Evolutionary conservation across 2,329 filamentous ascomycete species (phyloP).

Genomic region (Phialophora macrospora): DNA sequence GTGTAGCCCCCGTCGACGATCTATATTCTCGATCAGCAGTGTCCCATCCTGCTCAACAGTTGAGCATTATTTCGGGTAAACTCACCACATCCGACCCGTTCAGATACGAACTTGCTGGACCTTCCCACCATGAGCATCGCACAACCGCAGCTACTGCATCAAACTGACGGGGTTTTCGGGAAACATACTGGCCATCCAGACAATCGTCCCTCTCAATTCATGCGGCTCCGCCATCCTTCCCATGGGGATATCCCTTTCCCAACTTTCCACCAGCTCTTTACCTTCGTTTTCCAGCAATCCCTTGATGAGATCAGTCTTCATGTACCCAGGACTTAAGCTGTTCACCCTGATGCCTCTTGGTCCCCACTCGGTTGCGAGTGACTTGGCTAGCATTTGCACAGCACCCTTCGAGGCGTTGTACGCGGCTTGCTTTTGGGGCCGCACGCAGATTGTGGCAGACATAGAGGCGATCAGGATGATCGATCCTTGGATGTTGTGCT

Average conservation of each 20-base stretch:
- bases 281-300: conserved; percentile 45
- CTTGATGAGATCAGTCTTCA: conserved; percentile 44
- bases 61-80: not conserved
- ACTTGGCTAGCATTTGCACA: conserved; percentile 38
- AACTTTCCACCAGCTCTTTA: conserved; percentile 45
- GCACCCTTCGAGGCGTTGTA: conserved; percentile 45
- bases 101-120: conserved; percentile 20
- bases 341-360: conserved; percentile 48
- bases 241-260: conserved; percentile 45
- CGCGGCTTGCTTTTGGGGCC: conserved; percentile 47
- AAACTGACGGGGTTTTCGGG: not conserved
- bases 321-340: conserved; percentile 47
- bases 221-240: conserved; percentile 47
- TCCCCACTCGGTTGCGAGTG: conserved; percentile 46
- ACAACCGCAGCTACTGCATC: not conserved
- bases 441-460: conserved; percentile 43
- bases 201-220: conserved; percentile 46
- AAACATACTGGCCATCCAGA: conserved; percentile 40
- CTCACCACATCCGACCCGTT: conserved; percentile 33
- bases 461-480: conserved; percentile 43
- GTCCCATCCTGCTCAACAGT: not conserved
- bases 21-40: conserved; percentile 19
- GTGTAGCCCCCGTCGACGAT: conserved; percentile 36
- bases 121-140: not conserved
- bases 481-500: conserved; percentile 39